Evolutionary conservation across 2,329 filamentous ascomycete genomes (phyloP), one percentile per base, ranked within the genome.

Genomic region (Apiospora hydei): DNA sequence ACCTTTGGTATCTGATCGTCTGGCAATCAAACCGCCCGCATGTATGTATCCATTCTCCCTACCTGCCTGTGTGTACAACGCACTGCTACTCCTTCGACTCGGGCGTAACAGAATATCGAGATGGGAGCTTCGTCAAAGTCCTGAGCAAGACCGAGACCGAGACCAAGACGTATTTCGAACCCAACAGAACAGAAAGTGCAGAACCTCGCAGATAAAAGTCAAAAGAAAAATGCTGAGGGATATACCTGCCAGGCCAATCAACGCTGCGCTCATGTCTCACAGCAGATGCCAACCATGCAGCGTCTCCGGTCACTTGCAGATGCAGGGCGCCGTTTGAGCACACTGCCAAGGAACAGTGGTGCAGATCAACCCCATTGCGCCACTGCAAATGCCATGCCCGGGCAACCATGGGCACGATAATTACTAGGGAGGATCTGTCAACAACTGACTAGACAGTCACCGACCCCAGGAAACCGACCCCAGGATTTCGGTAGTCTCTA

Each of bases 241-340:
- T 64, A 24, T 24, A 41, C 13, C 34, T 38, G 30, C 34, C n/a
- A n/a, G 34, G 8, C 57, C 57, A 64, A 64, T 64, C 34, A 41
- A 24, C 41, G 53, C 30, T 38, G 34, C 34, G 30, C 21, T 11
- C 18, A 61, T 38, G 53, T 61, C 53, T 61, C 53, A 61, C 53
- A 64, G 34, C 57, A 38, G 57, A 34, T 64, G 18, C 57, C 57
- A 64, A 34, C 30, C 53, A 61, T 61, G 38, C 53, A 61, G 53
- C 30, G 53, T 61, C 53, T 38, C 53, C 53, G 38, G 53, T 61
- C 26, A 38, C 53, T 61, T 61, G 53, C 57, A 64, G 57, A 41
- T 64, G 57, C 57, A 41, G 57, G 34, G 57, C 57, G 38, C 57
- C 57, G 34, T 64, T 64, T 64, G 57, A 64, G 30, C 57, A 64